These are phyloP conservation scores for Mycena leptocephala DNA, from an alignment of 768 basidiomycete genomes.

Conservation along the genomic window DNA sequence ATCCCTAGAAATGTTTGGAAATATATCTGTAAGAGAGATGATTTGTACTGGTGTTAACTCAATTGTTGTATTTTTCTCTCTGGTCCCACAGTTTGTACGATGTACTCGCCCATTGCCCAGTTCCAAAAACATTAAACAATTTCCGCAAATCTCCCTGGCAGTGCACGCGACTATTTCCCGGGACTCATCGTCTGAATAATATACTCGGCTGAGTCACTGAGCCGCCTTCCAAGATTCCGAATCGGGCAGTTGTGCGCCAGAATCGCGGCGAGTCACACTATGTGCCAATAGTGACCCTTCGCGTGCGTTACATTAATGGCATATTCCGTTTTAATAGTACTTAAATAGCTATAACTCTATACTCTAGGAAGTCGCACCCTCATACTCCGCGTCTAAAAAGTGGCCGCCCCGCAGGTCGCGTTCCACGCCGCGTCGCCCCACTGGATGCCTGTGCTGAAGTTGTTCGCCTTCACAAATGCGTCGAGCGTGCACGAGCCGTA, in stretches of 20 bases:
- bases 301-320: not conserved
- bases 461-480: conserved; percentile 50
- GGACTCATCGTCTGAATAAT: too few relatives aligned
- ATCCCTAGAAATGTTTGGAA: not conserved
- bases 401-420: conserved; percentile 47
- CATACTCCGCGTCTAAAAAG: not conserved
- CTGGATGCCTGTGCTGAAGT: conserved; percentile 40
- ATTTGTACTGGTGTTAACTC: not conserved
- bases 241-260: too few relatives aligned
- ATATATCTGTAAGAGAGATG: not conserved
- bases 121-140: too few relatives aligned
- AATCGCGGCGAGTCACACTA: not conserved
- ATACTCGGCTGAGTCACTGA: too few relatives aligned
- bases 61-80: not conserved
- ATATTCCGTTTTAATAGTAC: not conserved
- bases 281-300: not conserved
- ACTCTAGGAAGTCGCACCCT: not conserved
- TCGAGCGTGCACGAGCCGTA: conserved; percentile 48
- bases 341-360: not conserved
- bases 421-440: conserved; percentile 56
- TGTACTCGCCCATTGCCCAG: too few relatives aligned
- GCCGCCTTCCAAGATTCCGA: too few relatives aligned
- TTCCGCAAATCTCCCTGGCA: too few relatives aligned
- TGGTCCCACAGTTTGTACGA: not conserved
- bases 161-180: too few relatives aligned